Base-by-base conservation (phyloP, 306 rosid species). In the Albizia julibrissin region DNA sequence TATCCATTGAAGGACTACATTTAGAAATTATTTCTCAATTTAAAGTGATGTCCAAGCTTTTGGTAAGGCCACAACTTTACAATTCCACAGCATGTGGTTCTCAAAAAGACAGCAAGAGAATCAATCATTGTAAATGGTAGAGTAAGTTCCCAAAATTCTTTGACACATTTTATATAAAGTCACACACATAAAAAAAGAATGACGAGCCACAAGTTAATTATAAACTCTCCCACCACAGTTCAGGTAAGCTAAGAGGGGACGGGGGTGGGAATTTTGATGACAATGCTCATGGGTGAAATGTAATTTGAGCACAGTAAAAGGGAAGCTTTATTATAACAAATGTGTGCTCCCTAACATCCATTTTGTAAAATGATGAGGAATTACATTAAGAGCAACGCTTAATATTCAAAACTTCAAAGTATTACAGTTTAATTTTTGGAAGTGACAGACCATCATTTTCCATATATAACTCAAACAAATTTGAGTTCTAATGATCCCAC, bases 1-100 rank as follows among this genome's bases (percentile, higher is more conserved):
- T 18, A 56, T 72, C 58, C 75, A 54, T 62, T 24, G 77, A 76
- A 59, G 54, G 58, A 52, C 54, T n/a, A 15, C 49, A 37, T 58
- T 29, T 24, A 83, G n/a, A 75, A 64, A 64, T 31, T 29, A 6
- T 73, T 67, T 50, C 37, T 76, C 37, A 67, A 37, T 49, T 39
- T 27, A 27, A 40, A 69, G 34, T 21, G 50, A 69, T 42, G 19
- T 11, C 74, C 52, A 42, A 69, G 5, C 74, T 69, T 69, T 6
- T 69, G 52, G 52, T 10, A 40, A 69, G 31, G 74, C 2, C 2
- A 21, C 33, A 40, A 5, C n/a, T 40, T n/a, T 40, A 18, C 50
- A 0, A n/a, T 69, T 69, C 73, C 49, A 68, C 10, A 37, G 40
- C 29, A 58, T 58, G 11, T 9, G 21, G 49, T 39, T 39, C 16